These are phyloP conservation scores for Diospyros lotus DNA, from an alignment of 148 eudicot genomes.

Conservation along the genomic window DNA sequence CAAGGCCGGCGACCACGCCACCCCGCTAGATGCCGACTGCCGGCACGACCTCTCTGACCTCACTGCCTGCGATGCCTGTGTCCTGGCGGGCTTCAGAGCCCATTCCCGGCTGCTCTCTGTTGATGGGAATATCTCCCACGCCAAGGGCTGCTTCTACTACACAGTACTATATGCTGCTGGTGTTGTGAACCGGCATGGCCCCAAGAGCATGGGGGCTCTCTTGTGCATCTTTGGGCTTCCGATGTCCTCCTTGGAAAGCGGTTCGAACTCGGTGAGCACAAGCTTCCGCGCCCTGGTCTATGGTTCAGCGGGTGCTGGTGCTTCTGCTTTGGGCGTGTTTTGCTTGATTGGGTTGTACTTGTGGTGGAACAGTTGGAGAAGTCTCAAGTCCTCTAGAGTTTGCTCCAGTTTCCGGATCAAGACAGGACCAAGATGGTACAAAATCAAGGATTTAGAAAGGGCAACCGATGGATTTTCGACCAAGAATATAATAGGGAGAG, in stretches of 20 bases:
- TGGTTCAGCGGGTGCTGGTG: constrained; percentile 48
- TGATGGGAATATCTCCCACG: constrained; percentile 62
- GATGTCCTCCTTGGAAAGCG: constrained; percentile 4
- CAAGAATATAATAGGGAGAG: constrained; percentile 67
- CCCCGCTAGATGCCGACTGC: constrained; percentile 42
- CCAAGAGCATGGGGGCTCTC: constrained; percentile 48
- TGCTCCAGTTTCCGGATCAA: constrained; percentile 45
- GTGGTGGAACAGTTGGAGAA: constrained; percentile 45
- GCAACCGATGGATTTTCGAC: constrained; percentile 58
- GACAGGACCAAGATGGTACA: constrained; percentile 63
- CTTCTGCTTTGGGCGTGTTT: constrained; percentile 33
- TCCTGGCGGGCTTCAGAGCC: constrained; percentile 47
- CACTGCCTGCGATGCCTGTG: constrained; percentile 53
- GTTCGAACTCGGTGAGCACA: constrained; percentile 13
- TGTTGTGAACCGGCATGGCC: constrained; percentile 52
- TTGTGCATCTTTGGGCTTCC: constrained; percentile 50
- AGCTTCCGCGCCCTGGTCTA: constrained; percentile 27
- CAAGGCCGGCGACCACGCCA: constrained; percentile 44
- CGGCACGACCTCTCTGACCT: constrained; percentile 38
- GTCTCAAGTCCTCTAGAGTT: constrained; percentile 3
- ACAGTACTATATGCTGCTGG: constrained; percentile 69
- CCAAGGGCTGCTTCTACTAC: constrained; percentile 54
- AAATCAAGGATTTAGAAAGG: constrained; percentile 49
- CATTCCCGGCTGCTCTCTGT: constrained; percentile 38
- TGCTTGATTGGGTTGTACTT: constrained; percentile 38